Evolutionary conservation across 2,329 filamentous ascomycete genomes (phyloP).

Genomic region (Epichloe glyceriae): DNA sequence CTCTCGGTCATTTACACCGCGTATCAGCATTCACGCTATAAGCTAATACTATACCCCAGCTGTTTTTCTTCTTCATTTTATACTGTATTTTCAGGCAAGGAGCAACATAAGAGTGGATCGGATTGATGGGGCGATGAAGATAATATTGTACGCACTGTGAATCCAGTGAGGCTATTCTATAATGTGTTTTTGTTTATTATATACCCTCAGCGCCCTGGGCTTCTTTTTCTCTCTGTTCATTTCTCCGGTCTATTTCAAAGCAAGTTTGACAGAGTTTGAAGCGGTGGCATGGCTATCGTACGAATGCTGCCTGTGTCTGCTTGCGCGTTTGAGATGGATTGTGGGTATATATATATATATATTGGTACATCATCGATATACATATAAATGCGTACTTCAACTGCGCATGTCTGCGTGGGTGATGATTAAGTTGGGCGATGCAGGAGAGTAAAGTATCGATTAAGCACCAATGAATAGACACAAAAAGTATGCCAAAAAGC

Average conservation of each 20-base stretch:
- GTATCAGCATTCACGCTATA: neutral
- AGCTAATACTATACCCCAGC: neutral
- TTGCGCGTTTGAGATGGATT: no score
- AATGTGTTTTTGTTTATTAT: slow-evolving; percentile 7
- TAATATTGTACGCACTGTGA: neutral
- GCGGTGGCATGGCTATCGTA: no score
- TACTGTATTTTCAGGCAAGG: neutral
- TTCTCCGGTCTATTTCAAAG: neutral
- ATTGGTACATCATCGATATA: no score
- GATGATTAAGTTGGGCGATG: no score
- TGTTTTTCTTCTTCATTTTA: neutral
- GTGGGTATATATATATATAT: no score
- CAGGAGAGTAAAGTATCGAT: no score
- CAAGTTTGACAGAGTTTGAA: neutral
- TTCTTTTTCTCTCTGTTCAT: neutral
- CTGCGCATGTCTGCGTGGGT: no score
- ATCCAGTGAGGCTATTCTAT: neutral
- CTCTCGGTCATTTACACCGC: neutral
- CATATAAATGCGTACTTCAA: no score
- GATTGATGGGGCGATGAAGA: neutral
- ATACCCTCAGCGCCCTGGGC: slow-evolving; percentile 4
- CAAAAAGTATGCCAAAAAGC: no score
- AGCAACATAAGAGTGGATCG: neutral
- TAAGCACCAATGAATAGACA: no score
- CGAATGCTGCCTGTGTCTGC: no score